Base-by-base conservation (phyloP, 2,329 filamentous ascomycete genomes). In the Phyllachora maydis region DNA sequence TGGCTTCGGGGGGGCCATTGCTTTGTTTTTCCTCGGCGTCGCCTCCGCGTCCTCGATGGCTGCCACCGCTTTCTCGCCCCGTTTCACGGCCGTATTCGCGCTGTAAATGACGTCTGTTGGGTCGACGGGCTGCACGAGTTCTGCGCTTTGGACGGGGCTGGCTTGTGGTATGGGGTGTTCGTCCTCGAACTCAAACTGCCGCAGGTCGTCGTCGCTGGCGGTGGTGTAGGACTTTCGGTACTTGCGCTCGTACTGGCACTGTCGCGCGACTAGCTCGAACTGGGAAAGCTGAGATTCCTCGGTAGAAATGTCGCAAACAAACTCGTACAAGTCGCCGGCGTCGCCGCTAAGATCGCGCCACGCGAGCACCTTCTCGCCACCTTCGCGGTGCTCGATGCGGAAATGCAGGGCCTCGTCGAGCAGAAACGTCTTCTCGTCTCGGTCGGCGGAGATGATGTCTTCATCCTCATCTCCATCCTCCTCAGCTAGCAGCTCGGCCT, bases 221-320 rank as follows among this genome's bases (percentile, higher is more conserved):
- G 70, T 73, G 21, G 79, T 70, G 36, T 79, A 65, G 18, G 67
- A 72, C 40, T 73, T 76, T 32, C 79, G 68, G 47, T 88, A 90
- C 47, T 92, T 95, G 40, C 85, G 68, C 54, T 98, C 88, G 73
- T 90, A 98, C 49, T 98, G 88, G 45, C 88, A 93, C 64, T 93
- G 73, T 28, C 78, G 65, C 6, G 88, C 78, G 25, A 81, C 71
- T 25, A 74, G 59, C 40, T 85, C 69, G 45, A 98, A 95, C 10
- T 73, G 66, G 21, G 72, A 61, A 13, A 88, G 73, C 36, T 83
- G 75, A 22, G 68, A 60, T 3, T 68, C 53, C 14, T 69, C 56
- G 19, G 76, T 65, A 8, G 71, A 70, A 18, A 58, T 46, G 49
- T 95, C 88, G 53, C 83, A 95, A 32, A 98, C 77, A 43, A 95